Conservation (phyloP, 495 filamentous ascomycete genomes). For the Hypoxylon intermedium region DNA sequence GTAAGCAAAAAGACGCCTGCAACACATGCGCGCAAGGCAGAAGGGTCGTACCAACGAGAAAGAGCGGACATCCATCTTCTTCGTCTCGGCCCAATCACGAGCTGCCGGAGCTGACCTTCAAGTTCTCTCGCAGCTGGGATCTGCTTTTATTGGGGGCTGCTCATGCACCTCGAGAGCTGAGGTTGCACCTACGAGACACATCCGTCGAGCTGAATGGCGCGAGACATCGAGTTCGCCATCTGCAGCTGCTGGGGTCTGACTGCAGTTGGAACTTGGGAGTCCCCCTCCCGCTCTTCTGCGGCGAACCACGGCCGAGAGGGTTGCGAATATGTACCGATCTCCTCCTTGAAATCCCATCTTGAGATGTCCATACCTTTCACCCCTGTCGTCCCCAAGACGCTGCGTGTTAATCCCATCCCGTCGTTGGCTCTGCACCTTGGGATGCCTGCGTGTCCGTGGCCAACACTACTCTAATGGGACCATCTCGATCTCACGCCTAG, state of each 20-base stretch:
- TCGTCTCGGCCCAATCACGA: slow-evolving; percentile 17
- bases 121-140: slow-evolving; percentile 6
- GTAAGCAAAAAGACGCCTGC: slow-evolving; percentile 9
- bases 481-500: slow-evolving; percentile 22
- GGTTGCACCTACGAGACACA: slow-evolving; percentile 29
- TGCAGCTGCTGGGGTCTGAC: slow-evolving; percentile 15
- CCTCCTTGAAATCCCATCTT: slow-evolving; percentile 29
- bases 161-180: slow-evolving; percentile 25
- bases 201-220: slow-evolving; percentile 28
- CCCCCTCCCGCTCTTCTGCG: slow-evolving; percentile 21
- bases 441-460: slow-evolving; percentile 12
- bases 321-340: slow-evolving; percentile 26
- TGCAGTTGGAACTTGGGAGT: slow-evolving; percentile 22
- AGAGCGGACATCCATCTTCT: slow-evolving; percentile 28
- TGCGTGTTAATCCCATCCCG: slow-evolving; percentile 20
- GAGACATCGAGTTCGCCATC: slow-evolving; percentile 8
- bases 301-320: slow-evolving; percentile 4
- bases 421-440: slow-evolving; percentile 9
- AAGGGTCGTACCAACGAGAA: slow-evolving; percentile 23
- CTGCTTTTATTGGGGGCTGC: slow-evolving; percentile 25
- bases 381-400: slow-evolving; percentile 18
- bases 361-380: slow-evolving; percentile 20
- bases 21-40: slow-evolving; percentile 3
- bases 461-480: slow-evolving; percentile 4
- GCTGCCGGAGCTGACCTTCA: slow-evolving; percentile 10